A percentile compares a stretch with the other conserved stretches of the same genome.
phyloP scores from a whole-genome alignment of 192 early-diverging fungal species.

The Dissophora globulifera region DNA sequence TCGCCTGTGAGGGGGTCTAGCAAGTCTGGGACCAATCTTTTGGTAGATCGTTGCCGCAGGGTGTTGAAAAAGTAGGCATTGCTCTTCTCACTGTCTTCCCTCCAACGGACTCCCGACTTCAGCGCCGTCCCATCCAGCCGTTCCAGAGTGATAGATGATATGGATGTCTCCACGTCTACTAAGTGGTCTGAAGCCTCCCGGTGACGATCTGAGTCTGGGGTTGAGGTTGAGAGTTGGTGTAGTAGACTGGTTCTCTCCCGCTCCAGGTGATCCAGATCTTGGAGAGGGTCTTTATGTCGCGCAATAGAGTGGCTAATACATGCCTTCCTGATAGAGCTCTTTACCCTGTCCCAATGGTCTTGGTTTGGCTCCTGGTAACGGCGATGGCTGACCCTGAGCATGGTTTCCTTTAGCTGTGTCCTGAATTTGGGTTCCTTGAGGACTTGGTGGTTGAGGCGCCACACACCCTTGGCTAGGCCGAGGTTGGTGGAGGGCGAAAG shows the following conservation, averaged over 20 bases:
- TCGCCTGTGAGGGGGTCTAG: too few species aligned
- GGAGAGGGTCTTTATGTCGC: too few species aligned
- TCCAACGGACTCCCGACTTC: slow-evolving; percentile 7
- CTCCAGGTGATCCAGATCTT: too few species aligned
- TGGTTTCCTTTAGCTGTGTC: not conserved
- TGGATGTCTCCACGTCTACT: not conserved
- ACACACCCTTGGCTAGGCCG: slow-evolving; percentile 4
- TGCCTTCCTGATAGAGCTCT: too few species aligned
- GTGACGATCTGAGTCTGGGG: too few species aligned
- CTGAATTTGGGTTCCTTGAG: not conserved
- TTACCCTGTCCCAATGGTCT: not conserved
- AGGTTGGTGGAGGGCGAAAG: not conserved
- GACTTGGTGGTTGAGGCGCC: slow-evolving; percentile 10
- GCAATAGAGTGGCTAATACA: too few species aligned
- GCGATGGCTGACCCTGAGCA: not conserved
- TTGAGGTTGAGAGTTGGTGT: too few species aligned
- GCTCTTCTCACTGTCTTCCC: slow-evolving; percentile 25
- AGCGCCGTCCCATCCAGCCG: slow-evolving; percentile 4
- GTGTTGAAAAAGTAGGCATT: slow-evolving; percentile 24
- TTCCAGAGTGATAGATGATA: not conserved
- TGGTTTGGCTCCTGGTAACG: not conserved
- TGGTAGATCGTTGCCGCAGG: slow-evolving; percentile 11
- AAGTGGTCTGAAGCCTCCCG: too few species aligned
- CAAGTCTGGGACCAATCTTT: too few species aligned
- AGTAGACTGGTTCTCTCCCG: too few species aligned